Percentiles rank a stretch among this genome's conserved stretches.
phyloP scores from a whole-genome alignment of 1,139 yeast genomes.

The Zygoascus meyerae region DNA sequence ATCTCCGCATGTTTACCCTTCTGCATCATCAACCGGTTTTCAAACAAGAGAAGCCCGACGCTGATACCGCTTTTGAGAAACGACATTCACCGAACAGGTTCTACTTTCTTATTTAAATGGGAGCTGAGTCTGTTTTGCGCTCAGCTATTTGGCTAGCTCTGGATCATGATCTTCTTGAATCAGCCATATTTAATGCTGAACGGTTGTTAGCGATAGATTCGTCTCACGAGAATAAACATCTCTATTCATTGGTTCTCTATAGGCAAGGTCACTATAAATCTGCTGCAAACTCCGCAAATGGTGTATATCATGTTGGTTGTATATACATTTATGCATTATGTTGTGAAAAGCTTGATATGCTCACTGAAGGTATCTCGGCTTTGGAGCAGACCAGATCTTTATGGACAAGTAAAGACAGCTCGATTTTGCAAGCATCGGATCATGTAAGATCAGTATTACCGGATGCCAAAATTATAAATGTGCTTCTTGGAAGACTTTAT shows the following conservation, averaged over 20 bases:
- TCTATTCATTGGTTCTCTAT: slow-evolving; percentile 58
- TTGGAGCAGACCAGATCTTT: slow-evolving; percentile 32
- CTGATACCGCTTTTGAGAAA: too few species aligned
- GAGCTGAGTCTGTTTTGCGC: slow-evolving; percentile 16
- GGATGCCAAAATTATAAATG: slow-evolving; percentile 58
- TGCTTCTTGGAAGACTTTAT: slow-evolving; percentile 67
- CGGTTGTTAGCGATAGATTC: slow-evolving; percentile 53
- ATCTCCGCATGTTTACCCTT: too few species aligned
- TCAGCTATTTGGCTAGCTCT: slow-evolving; percentile 53
- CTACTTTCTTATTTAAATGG: not conserved
- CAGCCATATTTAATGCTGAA: slow-evolving; percentile 81
- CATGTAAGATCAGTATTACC: slow-evolving; percentile 41
- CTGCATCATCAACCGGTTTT: too few species aligned
- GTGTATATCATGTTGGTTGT: slow-evolving; percentile 60
- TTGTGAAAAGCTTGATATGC: slow-evolving; percentile 52
- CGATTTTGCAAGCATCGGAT: slow-evolving; percentile 9
- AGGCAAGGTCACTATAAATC: slow-evolving; percentile 54
- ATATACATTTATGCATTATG: slow-evolving; percentile 62
- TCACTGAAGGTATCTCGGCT: slow-evolving; percentile 59
- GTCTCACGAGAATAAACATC: slow-evolving; percentile 51
- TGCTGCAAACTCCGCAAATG: slow-evolving; percentile 35
- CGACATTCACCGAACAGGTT: too few species aligned
- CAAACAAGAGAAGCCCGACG: too few species aligned
- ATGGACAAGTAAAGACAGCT: slow-evolving; percentile 20
- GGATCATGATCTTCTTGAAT: slow-evolving; percentile 60